Conservation (phyloP, 805 yeast species). For the Saturnispora kantuleensis region DNA sequence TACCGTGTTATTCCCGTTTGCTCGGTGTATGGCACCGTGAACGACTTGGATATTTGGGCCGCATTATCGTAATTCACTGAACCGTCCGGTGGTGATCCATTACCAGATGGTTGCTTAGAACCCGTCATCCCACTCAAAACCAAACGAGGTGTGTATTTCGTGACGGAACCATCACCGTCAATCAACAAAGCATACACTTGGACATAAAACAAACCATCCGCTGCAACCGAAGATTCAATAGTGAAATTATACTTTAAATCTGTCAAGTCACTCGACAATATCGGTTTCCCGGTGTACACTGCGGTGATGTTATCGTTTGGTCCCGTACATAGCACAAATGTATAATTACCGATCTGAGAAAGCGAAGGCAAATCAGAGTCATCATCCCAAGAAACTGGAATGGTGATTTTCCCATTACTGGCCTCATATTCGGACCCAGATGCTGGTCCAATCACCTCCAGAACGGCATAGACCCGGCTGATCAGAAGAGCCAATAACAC, state of each 20-base stretch:
- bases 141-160: slow-evolving; percentile 63
- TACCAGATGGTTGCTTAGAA: slow-evolving; percentile 36
- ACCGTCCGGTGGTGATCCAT: slow-evolving; percentile 36
- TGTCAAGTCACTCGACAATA: slow-evolving; percentile 25
- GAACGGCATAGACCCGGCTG: background rate
- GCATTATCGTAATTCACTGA: slow-evolving; percentile 24
- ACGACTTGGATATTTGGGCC: slow-evolving; percentile 38
- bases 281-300: slow-evolving; percentile 24
- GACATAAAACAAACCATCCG: slow-evolving; percentile 60
- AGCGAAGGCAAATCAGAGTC: slow-evolving; percentile 41
- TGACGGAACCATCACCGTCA: slow-evolving; percentile 37
- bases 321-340: slow-evolving; percentile 63
- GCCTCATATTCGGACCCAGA: slow-evolving; percentile 32
- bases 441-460: slow-evolving; percentile 34
- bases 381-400: slow-evolving; percentile 49
- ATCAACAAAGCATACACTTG: slow-evolving; percentile 49
- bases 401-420: slow-evolving; percentile 26
- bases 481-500: background rate
- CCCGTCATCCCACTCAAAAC: slow-evolving; percentile 66
- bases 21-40: slow-evolving; percentile 57
- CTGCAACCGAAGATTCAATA: slow-evolving; percentile 36
- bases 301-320: slow-evolving; percentile 38
- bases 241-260: slow-evolving; percentile 32
- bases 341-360: slow-evolving; percentile 32
- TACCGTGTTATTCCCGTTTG: slow-evolving; percentile 74